Evolutionary conservation across 2,329 filamentous ascomycete species (phyloP).

Genomic region (Trichoderma atrobrunneum): DNA sequence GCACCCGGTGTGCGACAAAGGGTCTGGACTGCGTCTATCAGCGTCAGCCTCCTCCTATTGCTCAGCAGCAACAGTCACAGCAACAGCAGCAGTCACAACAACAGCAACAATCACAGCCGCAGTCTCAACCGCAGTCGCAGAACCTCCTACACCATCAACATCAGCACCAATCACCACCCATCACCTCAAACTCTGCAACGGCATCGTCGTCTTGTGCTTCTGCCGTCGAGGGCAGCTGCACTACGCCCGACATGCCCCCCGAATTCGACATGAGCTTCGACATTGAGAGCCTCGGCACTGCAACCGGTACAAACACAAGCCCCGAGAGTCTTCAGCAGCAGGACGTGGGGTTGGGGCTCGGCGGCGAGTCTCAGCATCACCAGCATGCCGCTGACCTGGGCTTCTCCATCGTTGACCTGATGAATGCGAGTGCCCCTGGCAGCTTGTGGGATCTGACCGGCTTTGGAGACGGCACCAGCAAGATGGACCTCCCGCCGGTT

Average conservation of each 20-base stretch:
- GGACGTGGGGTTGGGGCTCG: conserved; percentile 26
- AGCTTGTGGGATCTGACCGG: conserved; percentile 16
- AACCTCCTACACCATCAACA: conserved; percentile 23
- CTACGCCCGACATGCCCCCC: conserved; percentile 23
- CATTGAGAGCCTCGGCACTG: conserved; percentile 31
- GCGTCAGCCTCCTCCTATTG: conserved; percentile 30
- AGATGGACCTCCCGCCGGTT: conserved; percentile 33
- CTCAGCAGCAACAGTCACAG: conserved; percentile 6
- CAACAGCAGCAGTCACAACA: neutral
- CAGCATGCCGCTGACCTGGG: conserved; percentile 27
- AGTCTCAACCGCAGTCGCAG: conserved; percentile 25
- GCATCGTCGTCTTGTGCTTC: conserved; percentile 19
- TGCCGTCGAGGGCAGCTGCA: conserved; percentile 24
- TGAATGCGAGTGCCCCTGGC: conserved; percentile 22
- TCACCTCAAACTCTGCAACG: neutral
- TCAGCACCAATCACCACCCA: conserved; percentile 34
- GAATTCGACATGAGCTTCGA: conserved; percentile 40
- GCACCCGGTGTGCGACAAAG: conserved; percentile 43
- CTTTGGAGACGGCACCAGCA: conserved; percentile 26
- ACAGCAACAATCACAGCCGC: conserved; percentile 30
- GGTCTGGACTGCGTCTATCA: conserved; percentile 43
- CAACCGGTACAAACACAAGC: conserved; percentile 32
- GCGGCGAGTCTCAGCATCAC: conserved; percentile 17
- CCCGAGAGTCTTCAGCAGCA: conserved; percentile 31
- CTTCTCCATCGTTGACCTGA: conserved; percentile 37